phyloP scores from a whole-genome alignment of 306 rosid species.

The Styphnolobium japonicum region DNA sequence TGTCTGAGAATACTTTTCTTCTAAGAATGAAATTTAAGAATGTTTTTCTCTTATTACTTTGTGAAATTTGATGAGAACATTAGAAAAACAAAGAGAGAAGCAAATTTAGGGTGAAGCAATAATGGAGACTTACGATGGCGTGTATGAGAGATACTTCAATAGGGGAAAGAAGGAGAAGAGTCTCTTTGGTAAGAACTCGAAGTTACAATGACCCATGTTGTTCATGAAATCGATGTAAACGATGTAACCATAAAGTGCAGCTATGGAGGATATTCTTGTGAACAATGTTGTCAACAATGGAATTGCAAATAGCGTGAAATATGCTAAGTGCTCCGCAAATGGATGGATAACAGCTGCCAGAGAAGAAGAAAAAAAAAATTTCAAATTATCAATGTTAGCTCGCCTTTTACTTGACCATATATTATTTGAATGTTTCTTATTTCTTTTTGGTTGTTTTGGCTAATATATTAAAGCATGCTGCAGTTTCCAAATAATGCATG shows the following conservation, averaged over 20 bases:
- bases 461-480: too few species aligned
- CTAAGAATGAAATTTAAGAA: too few species aligned
- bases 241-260: slow-evolving; percentile 6
- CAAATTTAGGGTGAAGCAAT: background rate
- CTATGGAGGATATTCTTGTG: slow-evolving; percentile 26
- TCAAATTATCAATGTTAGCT: background rate
- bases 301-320: slow-evolving; percentile 37
- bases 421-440: background rate
- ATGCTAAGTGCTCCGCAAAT: slow-evolving; percentile 49
- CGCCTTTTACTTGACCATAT: background rate
- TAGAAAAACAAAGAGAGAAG: background rate
- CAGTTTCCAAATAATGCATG: background rate
- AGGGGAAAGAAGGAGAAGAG: slow-evolving; percentile 34
- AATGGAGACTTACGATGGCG: slow-evolving; percentile 45
- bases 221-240: slow-evolving; percentile 47
- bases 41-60: background rate
- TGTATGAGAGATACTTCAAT: slow-evolving; percentile 46
- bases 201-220: slow-evolving; percentile 57
- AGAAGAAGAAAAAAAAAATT: background rate
- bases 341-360: slow-evolving; percentile 54
- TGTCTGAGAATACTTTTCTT: background rate
- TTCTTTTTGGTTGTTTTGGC: too few species aligned
- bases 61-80: background rate
- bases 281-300: slow-evolving; percentile 18
- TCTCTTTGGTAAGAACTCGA: slow-evolving; percentile 40